phyloP scores from a whole-genome alignment of 768 basidiomycete species.

The Hemileccinum impolitum region DNA sequence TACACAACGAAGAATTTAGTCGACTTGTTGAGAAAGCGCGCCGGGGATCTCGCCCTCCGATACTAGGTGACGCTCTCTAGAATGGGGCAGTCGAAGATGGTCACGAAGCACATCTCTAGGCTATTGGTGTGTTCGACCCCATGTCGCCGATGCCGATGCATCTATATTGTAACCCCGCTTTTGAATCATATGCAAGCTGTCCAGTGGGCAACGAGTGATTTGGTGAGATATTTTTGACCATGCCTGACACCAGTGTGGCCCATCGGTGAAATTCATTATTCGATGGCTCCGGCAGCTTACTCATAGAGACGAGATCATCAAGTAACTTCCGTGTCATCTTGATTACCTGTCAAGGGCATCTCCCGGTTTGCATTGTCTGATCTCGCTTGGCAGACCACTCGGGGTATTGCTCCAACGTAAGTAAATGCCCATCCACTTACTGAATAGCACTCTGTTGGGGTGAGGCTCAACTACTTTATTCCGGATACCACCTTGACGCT shows the following conservation, averaged over 20 bases:
- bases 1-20: slow-evolving; percentile 33
- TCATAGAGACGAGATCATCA: not conserved
- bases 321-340: slow-evolving; percentile 1
- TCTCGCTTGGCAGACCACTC: not conserved
- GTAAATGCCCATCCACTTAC: slow-evolving; percentile 9
- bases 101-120: slow-evolving; percentile 29
- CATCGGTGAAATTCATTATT: not conserved
- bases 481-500: slow-evolving; percentile 12
- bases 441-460: slow-evolving; percentile 10
- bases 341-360: not conserved
- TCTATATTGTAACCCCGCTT: not conserved
- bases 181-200: slow-evolving; percentile 1
- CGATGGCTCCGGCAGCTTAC: not conserved
- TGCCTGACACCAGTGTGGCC: not conserved
- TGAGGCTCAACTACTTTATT: slow-evolving; percentile 21
- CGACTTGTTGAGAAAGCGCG: slow-evolving; percentile 35
- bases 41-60: slow-evolving; percentile 27
- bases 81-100: slow-evolving; percentile 35
- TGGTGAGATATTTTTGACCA: slow-evolving; percentile 6
- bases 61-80: not conserved
- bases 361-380: slow-evolving; percentile 13
- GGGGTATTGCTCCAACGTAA: slow-evolving; percentile 6
- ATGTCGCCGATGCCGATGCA: not conserved
- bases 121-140: not conserved
- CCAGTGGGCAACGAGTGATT: not conserved